Base-by-base conservation (phyloP, 306 rosid species). In the Prunus padus region DNA sequence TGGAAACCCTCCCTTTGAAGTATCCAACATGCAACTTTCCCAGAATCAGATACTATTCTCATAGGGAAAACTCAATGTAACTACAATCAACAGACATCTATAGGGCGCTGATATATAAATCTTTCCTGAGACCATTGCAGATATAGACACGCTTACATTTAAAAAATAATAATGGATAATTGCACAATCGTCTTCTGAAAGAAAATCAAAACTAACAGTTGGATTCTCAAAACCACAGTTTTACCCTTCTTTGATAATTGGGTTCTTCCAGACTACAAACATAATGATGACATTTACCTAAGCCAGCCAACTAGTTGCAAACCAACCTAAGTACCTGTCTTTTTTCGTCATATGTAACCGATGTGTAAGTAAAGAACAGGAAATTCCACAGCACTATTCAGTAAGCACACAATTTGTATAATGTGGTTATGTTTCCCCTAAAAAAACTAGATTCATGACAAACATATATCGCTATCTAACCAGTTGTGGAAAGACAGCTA, bases 401-500 rank as follows among this genome's bases (percentile, higher is more conserved):
- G 2, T 14, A 55, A 72, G 74, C 19, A n/a, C 14, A 20, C 74
- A 20, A 59, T 67, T 65, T 23, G 26, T 71, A 68, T 50, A 74
- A 56, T 52, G 65, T 46, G 49, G 50, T 55, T 47, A 22, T 15
- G 51, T 69, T 67, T 65, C 37, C 47, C 57, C 20, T 72, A 3
- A 52, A 57, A 74, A 25, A 26, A n/a, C 16, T 28, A 66, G 42
- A 79, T 44, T 55, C 57, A 15, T 62, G 75, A 65, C 33, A 60
- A 11, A 49, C 18, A 46, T 37, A 15, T 71, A 37, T 11, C n/a
- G 66, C 60, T 65, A 61, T 22, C 47, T 8, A 64, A 46, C 33
- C 18, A 18, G 31, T n/a, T 73, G 65, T 71, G 81, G 67, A 78
- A 78, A 69, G 64, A 28, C 67, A 50, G 69, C 73, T 49, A 83